Conservation (phyloP, 2,329 filamentous ascomycete genomes). For the Orbilia brochopaga region DNA sequence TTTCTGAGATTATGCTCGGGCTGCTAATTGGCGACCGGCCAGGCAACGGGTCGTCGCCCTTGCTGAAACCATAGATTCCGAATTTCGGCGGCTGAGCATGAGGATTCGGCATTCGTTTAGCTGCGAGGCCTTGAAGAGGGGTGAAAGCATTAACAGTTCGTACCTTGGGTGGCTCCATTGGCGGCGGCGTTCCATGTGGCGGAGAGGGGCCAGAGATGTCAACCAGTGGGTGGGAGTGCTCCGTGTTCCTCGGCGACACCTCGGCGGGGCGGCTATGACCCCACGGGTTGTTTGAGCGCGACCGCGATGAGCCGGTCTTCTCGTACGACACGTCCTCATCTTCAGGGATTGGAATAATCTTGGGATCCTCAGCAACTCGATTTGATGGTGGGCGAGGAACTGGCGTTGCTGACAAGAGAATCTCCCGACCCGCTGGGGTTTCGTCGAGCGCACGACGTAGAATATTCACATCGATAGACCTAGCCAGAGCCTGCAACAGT, state of each 20-base stretch:
- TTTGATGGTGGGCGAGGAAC: conserved; percentile 34
- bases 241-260: conserved; percentile 15
- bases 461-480: conserved; percentile 36
- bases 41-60: conserved; percentile 24
- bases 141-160: conserved; percentile 30
- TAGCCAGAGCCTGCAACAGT: conserved; percentile 30
- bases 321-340: conserved; percentile 37
- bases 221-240: conserved; percentile 36
- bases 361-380: conserved; percentile 21
- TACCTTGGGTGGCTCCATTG: conserved; percentile 48
- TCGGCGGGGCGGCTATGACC: conserved; percentile 35
- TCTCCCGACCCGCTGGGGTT: conserved; percentile 42
- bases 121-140: conserved; percentile 40
- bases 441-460: conserved; percentile 40
- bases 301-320: conserved; percentile 44
- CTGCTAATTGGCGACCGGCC: conserved; percentile 46
- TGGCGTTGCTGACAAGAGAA: conserved; percentile 33
- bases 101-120: conserved; percentile 48
- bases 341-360: conserved; percentile 35
- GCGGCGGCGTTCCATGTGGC: conserved; percentile 30
- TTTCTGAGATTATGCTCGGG: conserved; percentile 40
- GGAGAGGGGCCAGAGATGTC: conserved; percentile 46
- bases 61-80: conserved; percentile 46
- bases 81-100: conserved; percentile 46
- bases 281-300: conserved; percentile 47